Evolutionary conservation across 2,329 filamentous ascomycete species (phyloP).

Genomic region (Proliferodiscus dingleyae): DNA sequence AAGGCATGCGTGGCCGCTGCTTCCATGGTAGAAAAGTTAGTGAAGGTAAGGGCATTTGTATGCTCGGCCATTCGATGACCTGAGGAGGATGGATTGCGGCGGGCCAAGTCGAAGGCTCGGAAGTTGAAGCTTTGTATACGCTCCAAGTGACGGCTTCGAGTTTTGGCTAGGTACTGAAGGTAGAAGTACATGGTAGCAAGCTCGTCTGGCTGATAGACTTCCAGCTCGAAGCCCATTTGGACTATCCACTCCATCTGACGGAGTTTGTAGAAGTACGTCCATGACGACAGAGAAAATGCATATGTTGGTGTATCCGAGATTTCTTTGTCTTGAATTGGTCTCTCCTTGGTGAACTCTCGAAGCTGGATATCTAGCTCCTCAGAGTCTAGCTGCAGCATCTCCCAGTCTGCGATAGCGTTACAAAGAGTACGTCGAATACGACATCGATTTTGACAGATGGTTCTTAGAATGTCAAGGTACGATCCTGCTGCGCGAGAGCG

Average conservation of each 20-base stretch:
- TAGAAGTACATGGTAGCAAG: conserved; percentile 89
- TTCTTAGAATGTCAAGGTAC: conserved; percentile 79
- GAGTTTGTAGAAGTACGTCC: conserved; percentile 89
- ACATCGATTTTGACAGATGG: conserved; percentile 84
- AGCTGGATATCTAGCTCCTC: conserved; percentile 71
- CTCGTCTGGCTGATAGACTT: conserved; percentile 83
- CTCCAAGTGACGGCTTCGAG: conserved; percentile 58
- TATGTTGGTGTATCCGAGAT: conserved; percentile 51
- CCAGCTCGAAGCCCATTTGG: conserved; percentile 89
- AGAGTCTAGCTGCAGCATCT: conserved; percentile 74
- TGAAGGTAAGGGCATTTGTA: conserved; percentile 46
- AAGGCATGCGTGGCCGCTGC: conserved; percentile 56
- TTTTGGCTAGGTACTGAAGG: conserved; percentile 66
- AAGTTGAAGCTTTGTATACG: conserved; percentile 65
- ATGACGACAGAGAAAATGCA: conserved; percentile 74
- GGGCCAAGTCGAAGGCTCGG: conserved; percentile 13
- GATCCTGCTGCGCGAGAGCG: conserved; percentile 58
- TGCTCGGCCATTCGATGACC: conserved; percentile 39
- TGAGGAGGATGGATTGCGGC: conserved; percentile 8
- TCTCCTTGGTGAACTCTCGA: conserved; percentile 55
- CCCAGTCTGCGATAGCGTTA: conserved; percentile 79
- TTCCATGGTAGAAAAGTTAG: conserved; percentile 59
- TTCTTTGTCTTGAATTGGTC: conserved; percentile 48
- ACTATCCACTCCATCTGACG: conserved; percentile 80
- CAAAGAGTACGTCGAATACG: conserved; percentile 84